A percentile compares a stretch with the other conserved stretches of the same genome.
phyloP scores from a whole-genome alignment of 2,329 filamentous ascomycete species.

The Fusarium miscanthi region DNA sequence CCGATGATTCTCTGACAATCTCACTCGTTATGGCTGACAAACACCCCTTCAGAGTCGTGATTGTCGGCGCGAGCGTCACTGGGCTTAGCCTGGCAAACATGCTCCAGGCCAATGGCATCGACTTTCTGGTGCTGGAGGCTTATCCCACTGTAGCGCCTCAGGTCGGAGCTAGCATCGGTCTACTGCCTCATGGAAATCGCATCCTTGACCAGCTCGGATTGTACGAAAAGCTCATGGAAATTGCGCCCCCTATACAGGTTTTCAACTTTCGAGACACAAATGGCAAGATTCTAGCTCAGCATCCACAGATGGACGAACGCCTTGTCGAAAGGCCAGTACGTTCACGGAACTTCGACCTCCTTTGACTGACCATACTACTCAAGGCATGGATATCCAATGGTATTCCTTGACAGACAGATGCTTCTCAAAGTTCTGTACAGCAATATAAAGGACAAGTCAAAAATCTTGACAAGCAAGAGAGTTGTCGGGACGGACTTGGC shows the following conservation, averaged over 20 bases:
- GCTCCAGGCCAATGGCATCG: background rate
- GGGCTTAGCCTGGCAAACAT: conserved; percentile 5
- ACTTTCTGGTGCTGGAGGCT: background rate
- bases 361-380: background rate
- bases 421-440: background rate
- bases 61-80: background rate
- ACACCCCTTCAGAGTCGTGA: background rate
- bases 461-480: background rate
- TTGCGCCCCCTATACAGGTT: background rate
- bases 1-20: background rate
- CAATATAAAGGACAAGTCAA: background rate
- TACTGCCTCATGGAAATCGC: background rate
- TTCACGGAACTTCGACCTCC: accelerated
- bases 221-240: background rate
- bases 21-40: background rate
- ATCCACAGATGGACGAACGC: background rate
- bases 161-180: background rate
- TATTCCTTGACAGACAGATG: conserved; percentile 1
- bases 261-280: background rate
- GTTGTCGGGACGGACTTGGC: background rate
- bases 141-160: background rate
- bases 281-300: background rate
- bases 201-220: background rate
- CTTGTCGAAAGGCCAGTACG: background rate
- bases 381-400: background rate